Evolutionary conservation across 2,329 filamentous ascomycete species (phyloP).

Genomic region (Aspergillus ochraceus): DNA sequence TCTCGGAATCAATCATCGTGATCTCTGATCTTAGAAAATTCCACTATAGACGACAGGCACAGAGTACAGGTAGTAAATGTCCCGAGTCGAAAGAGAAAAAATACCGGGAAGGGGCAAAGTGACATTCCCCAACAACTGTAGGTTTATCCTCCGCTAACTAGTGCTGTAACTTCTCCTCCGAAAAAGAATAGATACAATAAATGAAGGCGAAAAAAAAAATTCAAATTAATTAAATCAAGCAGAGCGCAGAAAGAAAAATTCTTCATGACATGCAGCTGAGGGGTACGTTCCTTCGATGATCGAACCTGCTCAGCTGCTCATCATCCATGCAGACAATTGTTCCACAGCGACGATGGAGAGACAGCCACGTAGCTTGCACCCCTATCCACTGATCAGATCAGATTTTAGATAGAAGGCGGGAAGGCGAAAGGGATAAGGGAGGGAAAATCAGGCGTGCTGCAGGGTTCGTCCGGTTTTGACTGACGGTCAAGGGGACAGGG

Average conservation of each 20-base stretch:
- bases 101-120: not conserved
- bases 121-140: too few species aligned
- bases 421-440: not conserved
- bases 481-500: not conserved
- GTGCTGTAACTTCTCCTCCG: not conserved
- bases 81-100: not conserved
- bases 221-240: not conserved
- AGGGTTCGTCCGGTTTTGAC: slow-evolving; percentile 12
- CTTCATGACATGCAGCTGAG: not conserved
- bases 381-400: slow-evolving; percentile 9
- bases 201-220: not conserved
- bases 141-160: not conserved
- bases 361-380: slow-evolving; percentile 24
- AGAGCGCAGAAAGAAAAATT: not conserved
- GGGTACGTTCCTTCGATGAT: slow-evolving; percentile 11
- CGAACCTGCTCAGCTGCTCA: slow-evolving; percentile 23
- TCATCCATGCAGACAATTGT: slow-evolving; percentile 21
- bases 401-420: not conserved
- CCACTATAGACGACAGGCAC: not conserved
- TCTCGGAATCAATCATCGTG: not conserved
- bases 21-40: not conserved
- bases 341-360: slow-evolving; percentile 20
- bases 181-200: not conserved
- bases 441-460: slow-evolving; percentile 18
- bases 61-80: not conserved